These are phyloP conservation scores for Blastobotrys arbuscula DNA, from an alignment of 1,139 yeast genomes.

Conservation along the genomic window DNA sequence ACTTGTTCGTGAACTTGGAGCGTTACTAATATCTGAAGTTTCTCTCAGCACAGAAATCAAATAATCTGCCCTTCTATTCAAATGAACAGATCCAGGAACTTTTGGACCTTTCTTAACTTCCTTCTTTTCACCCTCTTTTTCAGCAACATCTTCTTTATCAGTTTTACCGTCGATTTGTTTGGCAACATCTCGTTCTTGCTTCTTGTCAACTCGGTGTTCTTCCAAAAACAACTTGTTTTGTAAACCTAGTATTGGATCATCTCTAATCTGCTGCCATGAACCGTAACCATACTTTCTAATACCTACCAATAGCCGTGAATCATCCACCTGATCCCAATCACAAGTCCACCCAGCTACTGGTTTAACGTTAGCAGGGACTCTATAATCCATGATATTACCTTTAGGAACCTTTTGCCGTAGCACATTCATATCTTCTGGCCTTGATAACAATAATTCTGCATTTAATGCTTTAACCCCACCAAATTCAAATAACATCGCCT, in stretches of 20 bases:
- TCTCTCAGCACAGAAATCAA: conserved; percentile 58
- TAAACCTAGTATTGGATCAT: conserved; percentile 86
- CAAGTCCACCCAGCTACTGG: conserved; percentile 90
- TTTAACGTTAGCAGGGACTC: conserved; percentile 59
- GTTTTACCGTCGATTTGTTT: not conserved
- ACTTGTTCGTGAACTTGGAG: conserved; percentile 14
- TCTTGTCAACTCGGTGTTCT: conserved; percentile 37
- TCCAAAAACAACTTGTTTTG: conserved; percentile 74
- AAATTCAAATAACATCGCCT: conserved; percentile 80
- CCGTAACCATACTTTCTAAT: conserved; percentile 93
- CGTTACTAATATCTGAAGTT: conserved; percentile 45
- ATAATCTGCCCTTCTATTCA: conserved; percentile 91
- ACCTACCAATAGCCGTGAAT: conserved; percentile 81
- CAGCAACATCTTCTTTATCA: not conserved
- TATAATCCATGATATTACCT: conserved; percentile 52
- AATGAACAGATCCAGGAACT: conserved; percentile 89
- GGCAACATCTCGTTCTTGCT: conserved; percentile 35
- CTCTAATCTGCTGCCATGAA: conserved; percentile 89
- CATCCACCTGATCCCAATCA: conserved; percentile 78
- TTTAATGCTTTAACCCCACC: conserved; percentile 84
- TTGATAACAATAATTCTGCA: conserved; percentile 77
- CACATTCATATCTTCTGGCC: conserved; percentile 76
- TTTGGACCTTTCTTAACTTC: conserved; percentile 39
- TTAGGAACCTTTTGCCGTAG: conserved; percentile 55
- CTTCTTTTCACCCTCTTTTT: not conserved